phyloP scores from a whole-genome alignment of 2,329 filamentous ascomycete species.

The Phaeosphaeria sp. region DNA sequence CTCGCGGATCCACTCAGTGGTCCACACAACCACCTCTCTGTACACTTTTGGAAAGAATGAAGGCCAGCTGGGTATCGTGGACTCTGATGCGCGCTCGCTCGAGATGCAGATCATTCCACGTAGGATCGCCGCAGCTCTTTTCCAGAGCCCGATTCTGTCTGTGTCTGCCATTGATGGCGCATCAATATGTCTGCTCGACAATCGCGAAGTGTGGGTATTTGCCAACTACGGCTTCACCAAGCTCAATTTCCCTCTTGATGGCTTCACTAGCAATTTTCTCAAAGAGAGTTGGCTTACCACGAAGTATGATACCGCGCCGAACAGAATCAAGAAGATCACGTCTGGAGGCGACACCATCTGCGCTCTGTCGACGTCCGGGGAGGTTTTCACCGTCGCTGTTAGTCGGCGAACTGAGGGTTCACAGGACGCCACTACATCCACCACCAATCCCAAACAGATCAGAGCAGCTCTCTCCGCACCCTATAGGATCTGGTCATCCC shows the following conservation, averaged over 20 bases:
- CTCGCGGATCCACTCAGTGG: slow-evolving; percentile 89
- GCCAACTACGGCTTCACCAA: slow-evolving; percentile 96
- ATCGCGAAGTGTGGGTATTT: slow-evolving; percentile 90
- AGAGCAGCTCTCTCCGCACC: slow-evolving; percentile 80
- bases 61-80: slow-evolving; percentile 91
- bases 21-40: slow-evolving; percentile 79
- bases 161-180: slow-evolving; percentile 91
- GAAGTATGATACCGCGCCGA: slow-evolving; percentile 68
- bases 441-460: slow-evolving; percentile 91
- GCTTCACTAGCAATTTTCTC: slow-evolving; percentile 73
- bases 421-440: slow-evolving; percentile 69
- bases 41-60: slow-evolving; percentile 97
- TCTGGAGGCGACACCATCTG: slow-evolving; percentile 92
- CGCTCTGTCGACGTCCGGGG: slow-evolving; percentile 81
- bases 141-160: slow-evolving; percentile 73
- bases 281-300: slow-evolving; percentile 70
- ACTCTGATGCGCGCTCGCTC: slow-evolving; percentile 90
- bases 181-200: slow-evolving; percentile 83
- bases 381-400: slow-evolving; percentile 85
- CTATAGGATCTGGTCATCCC: slow-evolving; percentile 85
- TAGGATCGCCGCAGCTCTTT: slow-evolving; percentile 85
- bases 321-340: slow-evolving; percentile 77
- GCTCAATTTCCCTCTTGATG: slow-evolving; percentile 80
- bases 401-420: slow-evolving; percentile 70
- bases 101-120: slow-evolving; percentile 83